Evolutionary conservation across 140 eudicot genomes (phyloP).

Genomic region (Anethum foeniculum): DNA sequence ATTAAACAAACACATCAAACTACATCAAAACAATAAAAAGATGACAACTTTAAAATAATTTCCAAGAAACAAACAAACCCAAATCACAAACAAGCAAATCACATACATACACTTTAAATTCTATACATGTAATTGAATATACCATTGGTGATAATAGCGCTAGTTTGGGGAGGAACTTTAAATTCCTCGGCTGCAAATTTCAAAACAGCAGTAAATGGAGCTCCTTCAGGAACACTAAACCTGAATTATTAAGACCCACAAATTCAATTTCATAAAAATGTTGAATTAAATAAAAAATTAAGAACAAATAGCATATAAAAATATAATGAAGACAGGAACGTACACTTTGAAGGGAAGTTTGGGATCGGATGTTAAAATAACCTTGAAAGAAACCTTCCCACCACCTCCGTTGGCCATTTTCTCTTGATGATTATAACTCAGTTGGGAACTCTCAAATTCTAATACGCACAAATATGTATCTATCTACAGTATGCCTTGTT

Average conservation of each 20-base stretch:
- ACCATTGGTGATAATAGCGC: constrained; percentile 98
- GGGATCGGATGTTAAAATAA: constrained; percentile 93
- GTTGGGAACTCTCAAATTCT: neutral
- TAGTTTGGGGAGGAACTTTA: constrained; percentile 99
- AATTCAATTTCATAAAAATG: neutral
- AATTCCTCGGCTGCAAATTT: constrained; percentile 97
- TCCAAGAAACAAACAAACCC: neutral
- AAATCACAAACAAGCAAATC: neutral
- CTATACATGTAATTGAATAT: neutral
- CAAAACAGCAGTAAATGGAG: constrained; percentile 94
- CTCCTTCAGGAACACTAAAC: constrained; percentile 98
- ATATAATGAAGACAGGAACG: constrained; percentile 9
- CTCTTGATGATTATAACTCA: neutral
- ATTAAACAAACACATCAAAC: neutral
- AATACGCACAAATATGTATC: neutral
- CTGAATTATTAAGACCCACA: constrained; percentile 16
- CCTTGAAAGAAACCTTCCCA: constrained; percentile 97
- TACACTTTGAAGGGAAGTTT: constrained; percentile 98
- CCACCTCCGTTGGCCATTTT: constrained; percentile 66
- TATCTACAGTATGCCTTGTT: too few relatives aligned
- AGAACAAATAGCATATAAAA: neutral
- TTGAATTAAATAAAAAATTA: neutral
- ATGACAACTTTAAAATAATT: neutral
- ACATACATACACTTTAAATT: neutral
- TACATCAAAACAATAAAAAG: neutral